Evolutionary conservation across 352 stramenopile species (phyloP).

Genomic region (Ophiocytium majus): DNA sequence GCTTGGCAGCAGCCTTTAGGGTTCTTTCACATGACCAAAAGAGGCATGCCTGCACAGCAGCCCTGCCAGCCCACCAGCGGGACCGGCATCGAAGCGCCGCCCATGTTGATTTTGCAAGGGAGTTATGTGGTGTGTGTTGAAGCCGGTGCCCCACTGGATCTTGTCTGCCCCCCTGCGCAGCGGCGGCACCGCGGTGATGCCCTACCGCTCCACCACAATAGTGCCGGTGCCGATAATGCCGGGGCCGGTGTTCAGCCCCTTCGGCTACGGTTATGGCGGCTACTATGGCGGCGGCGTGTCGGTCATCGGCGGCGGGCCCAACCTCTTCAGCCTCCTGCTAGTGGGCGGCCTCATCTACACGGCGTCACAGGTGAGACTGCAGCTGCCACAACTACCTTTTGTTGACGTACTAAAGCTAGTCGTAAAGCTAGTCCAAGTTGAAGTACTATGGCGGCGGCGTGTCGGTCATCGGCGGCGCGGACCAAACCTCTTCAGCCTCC

Average conservation of each 20-base stretch:
- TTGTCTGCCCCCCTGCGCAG: background rate
- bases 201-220: background rate
- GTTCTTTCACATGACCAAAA: too few relatives aligned
- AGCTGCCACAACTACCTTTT: too few relatives aligned
- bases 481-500: slow-evolving; percentile 32
- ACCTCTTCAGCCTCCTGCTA: slow-evolving; percentile 37
- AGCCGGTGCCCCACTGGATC: background rate
- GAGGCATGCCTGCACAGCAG: too few relatives aligned
- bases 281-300: background rate
- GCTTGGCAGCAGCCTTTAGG: too few relatives aligned
- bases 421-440: too few relatives aligned
- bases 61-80: too few relatives aligned
- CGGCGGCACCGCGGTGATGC: background rate
- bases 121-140: too few relatives aligned
- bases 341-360: background rate
- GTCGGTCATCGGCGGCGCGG: background rate
- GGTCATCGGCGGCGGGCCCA: slow-evolving; percentile 11
- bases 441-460: background rate
- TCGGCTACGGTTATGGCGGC: background rate
- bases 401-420: too few relatives aligned
- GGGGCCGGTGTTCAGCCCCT: background rate
- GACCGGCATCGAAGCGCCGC: too few relatives aligned
- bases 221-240: background rate
- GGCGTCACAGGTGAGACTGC: background rate
- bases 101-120: too few relatives aligned